phyloP scores from a whole-genome alignment of 192 early-diverging fungal genomes.

The Phlyctochytrium bullatum region DNA sequence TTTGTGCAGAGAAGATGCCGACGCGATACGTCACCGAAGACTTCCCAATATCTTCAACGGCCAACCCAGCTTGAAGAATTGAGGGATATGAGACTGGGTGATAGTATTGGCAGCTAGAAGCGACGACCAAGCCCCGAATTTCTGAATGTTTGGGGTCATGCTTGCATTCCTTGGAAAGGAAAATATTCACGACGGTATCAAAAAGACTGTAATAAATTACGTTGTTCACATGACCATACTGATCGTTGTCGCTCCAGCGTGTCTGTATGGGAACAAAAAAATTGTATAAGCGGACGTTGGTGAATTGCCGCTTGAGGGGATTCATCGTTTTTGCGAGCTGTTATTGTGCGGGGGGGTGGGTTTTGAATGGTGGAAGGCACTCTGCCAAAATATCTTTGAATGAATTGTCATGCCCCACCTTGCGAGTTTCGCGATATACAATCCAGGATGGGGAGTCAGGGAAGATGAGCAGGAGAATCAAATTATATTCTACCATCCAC shows the following conservation, averaged over 20 bases:
- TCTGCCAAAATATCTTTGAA: too few relatives aligned
- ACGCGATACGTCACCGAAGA: background rate
- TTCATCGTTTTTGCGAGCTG: too few relatives aligned
- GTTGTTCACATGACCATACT: background rate
- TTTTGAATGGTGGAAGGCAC: too few relatives aligned
- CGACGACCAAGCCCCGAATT: background rate
- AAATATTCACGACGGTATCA: background rate
- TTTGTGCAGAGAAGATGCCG: background rate
- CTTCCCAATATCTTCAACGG: background rate
- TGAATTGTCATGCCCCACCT: too few relatives aligned
- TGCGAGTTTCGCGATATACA: background rate
- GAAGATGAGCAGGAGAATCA: constrained; percentile 22
- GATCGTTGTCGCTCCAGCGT: background rate
- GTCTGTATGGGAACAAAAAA: background rate
- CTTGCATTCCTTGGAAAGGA: background rate
- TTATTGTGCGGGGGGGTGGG: too few relatives aligned
- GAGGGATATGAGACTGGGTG: background rate
- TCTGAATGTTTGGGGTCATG: background rate
- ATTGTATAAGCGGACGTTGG: background rate
- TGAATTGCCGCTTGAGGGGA: too few relatives aligned
- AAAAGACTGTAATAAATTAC: background rate
- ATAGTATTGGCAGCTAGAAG: background rate
- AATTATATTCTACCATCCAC: constrained; percentile 29
- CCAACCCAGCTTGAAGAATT: background rate
- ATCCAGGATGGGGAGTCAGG: background rate